Conservation (phyloP, 345 rosid genomes). For the Pugionium dolabratum region DNA sequence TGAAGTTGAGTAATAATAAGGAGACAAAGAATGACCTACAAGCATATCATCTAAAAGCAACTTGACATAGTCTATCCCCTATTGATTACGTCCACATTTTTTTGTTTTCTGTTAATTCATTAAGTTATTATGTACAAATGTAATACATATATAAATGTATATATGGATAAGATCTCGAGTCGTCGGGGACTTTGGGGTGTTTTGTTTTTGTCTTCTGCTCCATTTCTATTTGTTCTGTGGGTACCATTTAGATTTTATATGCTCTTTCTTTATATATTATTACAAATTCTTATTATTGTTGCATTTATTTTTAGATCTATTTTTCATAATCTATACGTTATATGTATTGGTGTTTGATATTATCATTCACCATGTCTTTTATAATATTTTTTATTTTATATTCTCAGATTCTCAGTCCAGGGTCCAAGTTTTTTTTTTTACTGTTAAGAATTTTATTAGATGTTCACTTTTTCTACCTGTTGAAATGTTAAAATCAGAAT, state of each 20-base stretch:
- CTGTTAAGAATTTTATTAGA: no score
- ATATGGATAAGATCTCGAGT: slow-evolving; percentile 38
- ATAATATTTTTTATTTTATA: no score
- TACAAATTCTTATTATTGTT: slow-evolving; percentile 19
- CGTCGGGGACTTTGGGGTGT: slow-evolving; percentile 35
- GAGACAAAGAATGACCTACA: slow-evolving; percentile 40
- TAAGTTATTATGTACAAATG: not conserved
- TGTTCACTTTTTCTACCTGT: no score
- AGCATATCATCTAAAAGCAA: slow-evolving; percentile 35
- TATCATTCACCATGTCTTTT: no score
- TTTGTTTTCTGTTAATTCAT: slow-evolving; percentile 23
- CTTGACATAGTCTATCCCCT: slow-evolving; percentile 36
- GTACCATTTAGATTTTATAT: slow-evolving; percentile 38
- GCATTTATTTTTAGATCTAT: slow-evolving; percentile 1
- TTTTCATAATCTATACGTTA: no score
- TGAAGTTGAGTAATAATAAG: slow-evolving; percentile 27
- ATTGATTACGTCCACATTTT: slow-evolving; percentile 30
- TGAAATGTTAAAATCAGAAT: not conserved
- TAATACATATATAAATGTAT: slow-evolving; percentile 8
- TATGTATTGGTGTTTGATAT: not conserved
- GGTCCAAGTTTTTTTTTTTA: no score
- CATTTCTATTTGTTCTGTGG: slow-evolving; percentile 38
- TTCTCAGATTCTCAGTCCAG: no score
- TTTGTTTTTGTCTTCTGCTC: slow-evolving; percentile 39
- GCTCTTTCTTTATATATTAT: slow-evolving; percentile 27